Percentiles rank a stretch among this genome's conserved stretches.
Conservation (phyloP, 2,329 filamentous ascomycete species). For the Ilyonectria robusta region DNA sequence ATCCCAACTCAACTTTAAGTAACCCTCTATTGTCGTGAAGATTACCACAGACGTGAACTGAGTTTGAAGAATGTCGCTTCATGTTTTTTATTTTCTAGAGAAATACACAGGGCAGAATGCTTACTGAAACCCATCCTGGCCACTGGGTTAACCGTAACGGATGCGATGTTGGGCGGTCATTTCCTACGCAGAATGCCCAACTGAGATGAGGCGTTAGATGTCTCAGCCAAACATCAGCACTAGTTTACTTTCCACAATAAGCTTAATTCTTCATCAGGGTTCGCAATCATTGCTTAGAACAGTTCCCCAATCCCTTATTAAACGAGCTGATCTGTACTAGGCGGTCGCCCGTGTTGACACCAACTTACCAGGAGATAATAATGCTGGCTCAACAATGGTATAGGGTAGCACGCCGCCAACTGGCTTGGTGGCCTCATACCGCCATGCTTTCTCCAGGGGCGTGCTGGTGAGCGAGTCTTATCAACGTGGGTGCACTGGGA, state of each 20-base stretch:
- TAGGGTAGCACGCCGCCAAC: not conserved
- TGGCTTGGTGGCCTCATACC: too few species aligned
- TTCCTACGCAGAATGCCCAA: not conserved
- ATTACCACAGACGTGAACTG: not conserved
- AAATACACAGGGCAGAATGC: too few species aligned
- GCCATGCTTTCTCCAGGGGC: not conserved
- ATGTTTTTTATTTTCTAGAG: not conserved
- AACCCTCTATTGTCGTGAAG: too few species aligned
- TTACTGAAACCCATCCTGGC: too few species aligned
- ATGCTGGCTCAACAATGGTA: not conserved
- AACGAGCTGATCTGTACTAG: not conserved
- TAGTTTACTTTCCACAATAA: not conserved
- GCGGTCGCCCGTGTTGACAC: not conserved
- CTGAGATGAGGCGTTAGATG: not conserved
- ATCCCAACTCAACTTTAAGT: not conserved
- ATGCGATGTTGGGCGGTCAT: not conserved
- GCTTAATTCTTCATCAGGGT: not conserved
- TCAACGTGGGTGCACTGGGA: too few species aligned
- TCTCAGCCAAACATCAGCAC: not conserved
- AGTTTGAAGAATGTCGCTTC: not conserved
- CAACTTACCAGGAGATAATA: not conserved
- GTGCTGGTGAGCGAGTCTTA: not conserved
- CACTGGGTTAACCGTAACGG: not conserved
- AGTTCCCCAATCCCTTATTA: not conserved
- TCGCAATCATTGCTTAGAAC: not conserved